Conservation (phyloP, 1,139 yeast species). For the Geotrichum reessii region DNA sequence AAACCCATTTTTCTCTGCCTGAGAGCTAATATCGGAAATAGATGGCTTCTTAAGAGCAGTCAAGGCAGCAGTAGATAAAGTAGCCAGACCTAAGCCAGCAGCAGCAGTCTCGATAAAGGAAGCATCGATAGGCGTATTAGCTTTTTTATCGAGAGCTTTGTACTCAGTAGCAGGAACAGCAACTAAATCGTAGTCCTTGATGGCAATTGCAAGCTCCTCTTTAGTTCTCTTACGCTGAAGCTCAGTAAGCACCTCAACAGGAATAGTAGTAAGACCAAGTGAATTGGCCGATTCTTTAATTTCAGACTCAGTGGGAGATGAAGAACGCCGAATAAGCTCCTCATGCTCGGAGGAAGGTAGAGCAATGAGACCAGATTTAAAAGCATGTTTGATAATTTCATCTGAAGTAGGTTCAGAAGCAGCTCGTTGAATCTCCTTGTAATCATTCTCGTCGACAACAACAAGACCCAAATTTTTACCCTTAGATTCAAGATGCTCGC, state of each 20-base stretch:
- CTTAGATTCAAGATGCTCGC: constrained; percentile 20
- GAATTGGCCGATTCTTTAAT: constrained; percentile 26
- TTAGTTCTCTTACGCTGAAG: constrained; percentile 27
- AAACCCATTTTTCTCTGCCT: constrained; percentile 30
- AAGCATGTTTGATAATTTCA: constrained; percentile 11
- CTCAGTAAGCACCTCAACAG: constrained; percentile 25
- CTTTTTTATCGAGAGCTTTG: constrained; percentile 6
- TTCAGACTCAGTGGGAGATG: constrained; percentile 22
- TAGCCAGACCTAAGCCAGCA: constrained; percentile 23
- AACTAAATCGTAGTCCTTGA: constrained; percentile 10
- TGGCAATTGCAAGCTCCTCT: constrained; percentile 30
- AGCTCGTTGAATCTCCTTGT: constrained; percentile 3
- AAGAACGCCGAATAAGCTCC: constrained; percentile 12
- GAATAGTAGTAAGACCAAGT: constrained; percentile 29
- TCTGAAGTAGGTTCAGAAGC: constrained; percentile 13
- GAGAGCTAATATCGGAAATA: constrained; percentile 27
- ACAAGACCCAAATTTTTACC: constrained; percentile 22
- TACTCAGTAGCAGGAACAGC: constrained; percentile 4
- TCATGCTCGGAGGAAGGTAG: constrained; percentile 7
- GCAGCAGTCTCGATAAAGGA: constrained; percentile 28
- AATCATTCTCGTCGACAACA: constrained; percentile 7
- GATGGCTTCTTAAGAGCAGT: constrained; percentile 21
- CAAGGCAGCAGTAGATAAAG: constrained; percentile 26
- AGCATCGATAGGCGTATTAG: constrained; percentile 17
- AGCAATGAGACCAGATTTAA: constrained; percentile 5